Conservation (phyloP, 2,329 filamentous ascomycete species). For the Teratosphaeria destructans region DNA sequence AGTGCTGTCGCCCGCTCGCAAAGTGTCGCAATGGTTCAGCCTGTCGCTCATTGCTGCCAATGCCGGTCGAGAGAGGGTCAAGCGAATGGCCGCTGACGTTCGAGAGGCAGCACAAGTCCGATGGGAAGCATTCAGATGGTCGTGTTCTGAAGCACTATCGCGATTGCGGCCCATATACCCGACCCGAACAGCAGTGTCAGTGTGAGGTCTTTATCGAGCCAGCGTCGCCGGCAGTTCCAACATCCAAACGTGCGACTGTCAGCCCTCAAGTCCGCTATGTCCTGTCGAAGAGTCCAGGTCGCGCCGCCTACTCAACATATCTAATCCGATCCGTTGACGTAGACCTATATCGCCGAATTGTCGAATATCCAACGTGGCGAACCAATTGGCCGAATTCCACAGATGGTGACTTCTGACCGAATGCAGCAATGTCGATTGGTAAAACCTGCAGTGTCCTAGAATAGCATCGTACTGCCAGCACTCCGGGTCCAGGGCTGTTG, state of each 20-base stretch:
- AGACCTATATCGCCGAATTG: background rate
- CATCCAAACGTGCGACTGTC: background rate
- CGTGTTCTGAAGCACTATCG: background rate
- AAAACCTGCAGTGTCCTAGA: background rate
- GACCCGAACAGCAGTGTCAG: background rate
- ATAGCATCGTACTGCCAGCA: background rate
- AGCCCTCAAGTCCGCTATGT: background rate
- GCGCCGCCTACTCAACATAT: background rate
- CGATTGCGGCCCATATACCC: background rate
- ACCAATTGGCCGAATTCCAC: background rate
- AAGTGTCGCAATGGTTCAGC: conserved; percentile 3
- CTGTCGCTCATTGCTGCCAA: conserved; percentile 5
- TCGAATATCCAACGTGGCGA: background rate
- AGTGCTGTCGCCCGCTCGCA: conserved; percentile 3
- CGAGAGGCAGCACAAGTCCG: background rate
- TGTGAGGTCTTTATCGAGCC: background rate
- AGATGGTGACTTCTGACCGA: background rate
- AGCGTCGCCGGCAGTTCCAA: background rate
- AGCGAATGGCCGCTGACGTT: background rate
- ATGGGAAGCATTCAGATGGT: background rate
- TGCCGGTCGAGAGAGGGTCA: conserved; percentile 6
- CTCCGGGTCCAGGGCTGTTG: background rate
- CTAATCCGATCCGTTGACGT: background rate
- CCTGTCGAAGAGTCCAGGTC: background rate
- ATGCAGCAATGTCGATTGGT: background rate